Conservation (phyloP, 495 filamentous ascomycete species). For the Aspergillus nanangensis region DNA sequence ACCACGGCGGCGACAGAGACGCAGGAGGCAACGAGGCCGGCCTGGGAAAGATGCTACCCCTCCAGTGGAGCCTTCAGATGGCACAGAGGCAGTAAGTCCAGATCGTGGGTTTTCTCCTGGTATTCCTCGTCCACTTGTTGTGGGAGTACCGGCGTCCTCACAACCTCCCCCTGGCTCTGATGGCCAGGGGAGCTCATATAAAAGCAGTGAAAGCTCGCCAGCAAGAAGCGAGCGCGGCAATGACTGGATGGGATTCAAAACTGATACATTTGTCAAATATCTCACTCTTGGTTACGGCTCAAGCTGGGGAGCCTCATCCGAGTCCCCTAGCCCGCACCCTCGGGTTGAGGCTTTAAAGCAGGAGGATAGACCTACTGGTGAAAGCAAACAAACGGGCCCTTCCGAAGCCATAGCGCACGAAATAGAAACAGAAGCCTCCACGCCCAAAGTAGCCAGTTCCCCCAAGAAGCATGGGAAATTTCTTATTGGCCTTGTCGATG, state of each 20-base stretch:
- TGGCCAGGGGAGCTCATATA: conserved; percentile 6
- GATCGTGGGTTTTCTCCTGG: conserved; percentile 32
- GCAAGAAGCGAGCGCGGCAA: conserved; percentile 15
- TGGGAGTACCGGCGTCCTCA: conserved; percentile 19
- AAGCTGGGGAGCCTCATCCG: conserved; percentile 46
- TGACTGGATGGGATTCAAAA: conserved; percentile 25
- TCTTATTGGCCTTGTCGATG: conserved; percentile 65
- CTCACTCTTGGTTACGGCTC: conserved; percentile 60
- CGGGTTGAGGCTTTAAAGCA: conserved; percentile 17
- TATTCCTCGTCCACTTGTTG: conserved; percentile 43
- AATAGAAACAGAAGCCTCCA: neutral
- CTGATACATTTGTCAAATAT: conserved; percentile 53
- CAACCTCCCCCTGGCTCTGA: conserved; percentile 16
- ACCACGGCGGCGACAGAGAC: conserved; percentile 39
- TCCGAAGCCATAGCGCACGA: neutral
- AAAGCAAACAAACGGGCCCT: conserved; percentile 3
- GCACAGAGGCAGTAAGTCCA: conserved; percentile 14
- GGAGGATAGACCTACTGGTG: conserved; percentile 5
- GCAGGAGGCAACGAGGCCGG: conserved; percentile 21
- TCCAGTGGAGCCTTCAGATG: conserved; percentile 1
- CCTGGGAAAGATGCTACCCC: conserved; percentile 5
- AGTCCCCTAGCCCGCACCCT: conserved; percentile 19
- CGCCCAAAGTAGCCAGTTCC: neutral
- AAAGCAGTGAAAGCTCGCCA: conserved; percentile 14
- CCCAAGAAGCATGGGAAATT: conserved; percentile 49